These are phyloP conservation scores for Chalaropsis thielavioides DNA, from an alignment of 2,329 filamentous ascomycete species.

Conservation along the genomic window DNA sequence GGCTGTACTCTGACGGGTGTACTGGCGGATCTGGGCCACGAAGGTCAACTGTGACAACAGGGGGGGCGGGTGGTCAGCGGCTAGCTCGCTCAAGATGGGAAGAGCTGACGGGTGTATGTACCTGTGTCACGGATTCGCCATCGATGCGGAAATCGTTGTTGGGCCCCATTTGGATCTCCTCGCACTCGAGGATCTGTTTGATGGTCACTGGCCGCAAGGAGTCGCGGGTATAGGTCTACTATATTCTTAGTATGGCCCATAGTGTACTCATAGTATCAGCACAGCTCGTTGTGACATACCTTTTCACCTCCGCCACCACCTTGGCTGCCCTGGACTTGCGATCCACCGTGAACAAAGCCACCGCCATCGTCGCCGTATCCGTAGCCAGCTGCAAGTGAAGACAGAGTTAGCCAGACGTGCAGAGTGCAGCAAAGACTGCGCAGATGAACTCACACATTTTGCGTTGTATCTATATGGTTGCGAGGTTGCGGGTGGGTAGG, in stretches of 20 bases:
- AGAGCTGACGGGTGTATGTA: neutral
- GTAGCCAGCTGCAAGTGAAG: slow-evolving; percentile 12
- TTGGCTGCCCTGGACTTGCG: slow-evolving; percentile 42
- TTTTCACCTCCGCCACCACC: slow-evolving; percentile 32
- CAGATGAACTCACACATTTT: slow-evolving; percentile 1
- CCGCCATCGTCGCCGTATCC: slow-evolving; percentile 46
- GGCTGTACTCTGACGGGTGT: slow-evolving; percentile 78
- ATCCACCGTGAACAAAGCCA: slow-evolving; percentile 46
- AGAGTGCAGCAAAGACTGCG: neutral
- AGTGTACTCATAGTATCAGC: no score
- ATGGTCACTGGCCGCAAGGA: slow-evolving; percentile 87
- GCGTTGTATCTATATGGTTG: neutral
- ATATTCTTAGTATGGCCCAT: neutral
- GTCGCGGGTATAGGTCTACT: slow-evolving; percentile 56
- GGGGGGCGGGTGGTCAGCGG: neutral
- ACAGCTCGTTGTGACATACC: slow-evolving; percentile 23
- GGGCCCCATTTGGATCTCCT: slow-evolving; percentile 55
- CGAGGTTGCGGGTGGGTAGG: neutral
- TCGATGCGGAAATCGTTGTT: slow-evolving; percentile 63
- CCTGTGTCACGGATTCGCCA: slow-evolving; percentile 52
- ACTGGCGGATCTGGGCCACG: slow-evolving; percentile 77
- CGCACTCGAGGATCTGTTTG: slow-evolving; percentile 79
- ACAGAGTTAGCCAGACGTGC: neutral
- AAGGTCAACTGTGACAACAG: slow-evolving; percentile 42
- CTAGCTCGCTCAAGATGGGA: no score